Evolutionary conservation across 352 stramenopile genomes (phyloP), one percentile per base, ranked within the genome.

Genomic region (Pythium volutum): DNA sequence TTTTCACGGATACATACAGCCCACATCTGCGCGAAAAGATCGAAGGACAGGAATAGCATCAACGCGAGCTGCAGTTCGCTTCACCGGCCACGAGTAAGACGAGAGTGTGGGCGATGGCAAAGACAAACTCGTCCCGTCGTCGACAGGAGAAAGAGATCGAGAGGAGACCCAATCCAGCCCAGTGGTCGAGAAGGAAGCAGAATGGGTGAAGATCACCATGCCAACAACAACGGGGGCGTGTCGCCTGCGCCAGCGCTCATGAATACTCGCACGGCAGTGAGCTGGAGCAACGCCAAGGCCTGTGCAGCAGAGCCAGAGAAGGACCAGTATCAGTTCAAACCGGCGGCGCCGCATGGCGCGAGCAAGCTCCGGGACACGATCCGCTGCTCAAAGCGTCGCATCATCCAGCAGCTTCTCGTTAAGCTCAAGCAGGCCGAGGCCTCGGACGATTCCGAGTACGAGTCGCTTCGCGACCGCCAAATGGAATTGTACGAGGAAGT

Each of bases 391-490:
- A 82, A 82, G 55, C 71, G 71, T 14, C 71, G 74, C 12, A 61
- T 82, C 26, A 73, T 82, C 42, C 74, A 82, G 47, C 71, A 82
- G 53, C 55, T 78, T 3, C 60, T 82, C 3, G 73, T 74, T 31
- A 77, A 79, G 56, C 43, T 82, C 23, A 71, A 74, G 10, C 70
- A 79, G 46, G 59, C 71, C 9, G 74, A 79, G 27, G 48, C 52
- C 1, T 77, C 71, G 2, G 71, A 75, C 26, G 74, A 82, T 43
- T 52, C 60, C 22, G 74, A 82, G 61, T 82, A 82, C 49, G 56
- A 67, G 20, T 33, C 27, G 22, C 63, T 77, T 22, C 71, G 66
- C 6, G 59, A 69, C 15, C 67, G 68, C 14, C 70, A 81, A 18
- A 62, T 79, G 18, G 60, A 71, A 3, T 46, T 81, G 27, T 59